Evolutionary conservation across 306 rosid species (phyloP).

Genomic region (Amphicarpaea edgeworthii): DNA sequence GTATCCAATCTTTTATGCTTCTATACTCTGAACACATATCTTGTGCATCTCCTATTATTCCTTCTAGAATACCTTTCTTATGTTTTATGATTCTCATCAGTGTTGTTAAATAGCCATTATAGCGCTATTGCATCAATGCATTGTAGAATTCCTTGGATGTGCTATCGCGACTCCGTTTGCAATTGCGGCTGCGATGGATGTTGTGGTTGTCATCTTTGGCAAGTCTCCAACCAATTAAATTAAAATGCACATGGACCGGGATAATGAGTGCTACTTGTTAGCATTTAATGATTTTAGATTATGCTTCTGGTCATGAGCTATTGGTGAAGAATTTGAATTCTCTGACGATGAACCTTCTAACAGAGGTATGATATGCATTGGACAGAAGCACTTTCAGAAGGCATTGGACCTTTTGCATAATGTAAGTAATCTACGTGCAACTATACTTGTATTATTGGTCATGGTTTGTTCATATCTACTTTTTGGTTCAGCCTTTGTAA

Average conservation of each 20-base stretch:
- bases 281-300: constrained; percentile 28
- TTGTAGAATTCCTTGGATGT: too few species aligned
- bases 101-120: too few species aligned
- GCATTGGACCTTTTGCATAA: constrained; percentile 96
- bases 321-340: constrained; percentile 30
- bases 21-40: too few species aligned
- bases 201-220: too few species aligned
- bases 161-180: too few species aligned
- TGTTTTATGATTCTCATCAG: too few species aligned
- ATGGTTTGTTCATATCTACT: constrained; percentile 35
- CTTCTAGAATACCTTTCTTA: too few species aligned
- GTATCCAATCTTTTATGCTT: too few species aligned
- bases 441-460: constrained; percentile 34
- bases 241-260: background rate
- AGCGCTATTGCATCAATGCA: too few species aligned
- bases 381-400: constrained; percentile 79
- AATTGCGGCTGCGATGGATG: too few species aligned
- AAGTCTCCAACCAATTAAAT: background rate
- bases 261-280: constrained; percentile 1
- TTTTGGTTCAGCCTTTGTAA: constrained; percentile 21
- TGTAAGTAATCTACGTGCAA: constrained; percentile 53
- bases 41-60: too few species aligned
- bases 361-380: constrained; percentile 97
- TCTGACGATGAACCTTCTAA: constrained; percentile 49
- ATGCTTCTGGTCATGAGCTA: constrained; percentile 26